phyloP scores from a whole-genome alignment of 192 early-diverging fungal genomes.

The Podila minutissima region DNA sequence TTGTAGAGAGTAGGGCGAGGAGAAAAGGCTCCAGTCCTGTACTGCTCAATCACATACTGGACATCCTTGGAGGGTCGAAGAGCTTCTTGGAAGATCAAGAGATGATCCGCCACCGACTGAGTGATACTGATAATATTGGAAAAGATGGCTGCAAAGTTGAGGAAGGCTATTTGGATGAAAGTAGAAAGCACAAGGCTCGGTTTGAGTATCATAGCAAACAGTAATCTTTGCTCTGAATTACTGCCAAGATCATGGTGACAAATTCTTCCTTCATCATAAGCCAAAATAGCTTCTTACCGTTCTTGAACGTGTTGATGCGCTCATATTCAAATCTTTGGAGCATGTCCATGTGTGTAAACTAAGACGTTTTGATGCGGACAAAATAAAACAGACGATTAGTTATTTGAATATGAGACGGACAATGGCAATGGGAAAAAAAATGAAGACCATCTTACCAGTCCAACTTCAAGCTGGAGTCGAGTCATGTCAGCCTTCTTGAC shows the following conservation, averaged over 20 bases:
- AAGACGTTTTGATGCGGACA: conserved; percentile 6
- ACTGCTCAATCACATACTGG: conserved; percentile 79
- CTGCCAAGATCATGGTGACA: too few species aligned
- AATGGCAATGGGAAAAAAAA: background rate
- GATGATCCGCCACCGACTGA: conserved; percentile 67
- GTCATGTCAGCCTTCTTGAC: conserved; percentile 73
- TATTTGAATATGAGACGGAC: background rate
- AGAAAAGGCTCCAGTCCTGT: conserved; percentile 72
- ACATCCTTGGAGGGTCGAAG: conserved; percentile 83
- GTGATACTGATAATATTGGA: conserved; percentile 58
- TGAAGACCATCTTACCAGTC: conserved; percentile 53
- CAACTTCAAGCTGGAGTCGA: conserved; percentile 75
- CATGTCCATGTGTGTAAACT: conserved; percentile 63
- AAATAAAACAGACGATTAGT: background rate
- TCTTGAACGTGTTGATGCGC: conserved; percentile 59
- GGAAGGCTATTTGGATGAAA: conserved; percentile 41
- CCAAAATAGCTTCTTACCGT: conserved; percentile 38
- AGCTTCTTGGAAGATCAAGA: conserved; percentile 70
- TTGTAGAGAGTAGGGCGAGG: conserved; percentile 79
- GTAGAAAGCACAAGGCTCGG: background rate
- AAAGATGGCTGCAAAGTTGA: conserved; percentile 58
- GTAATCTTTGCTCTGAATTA: too few species aligned
- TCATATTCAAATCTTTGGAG: conserved; percentile 61
- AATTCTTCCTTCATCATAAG: background rate
- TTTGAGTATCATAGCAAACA: too few species aligned